Conservation (phyloP, 2,329 filamentous ascomycete species). For the Talaromyces verruculosus region DNA sequence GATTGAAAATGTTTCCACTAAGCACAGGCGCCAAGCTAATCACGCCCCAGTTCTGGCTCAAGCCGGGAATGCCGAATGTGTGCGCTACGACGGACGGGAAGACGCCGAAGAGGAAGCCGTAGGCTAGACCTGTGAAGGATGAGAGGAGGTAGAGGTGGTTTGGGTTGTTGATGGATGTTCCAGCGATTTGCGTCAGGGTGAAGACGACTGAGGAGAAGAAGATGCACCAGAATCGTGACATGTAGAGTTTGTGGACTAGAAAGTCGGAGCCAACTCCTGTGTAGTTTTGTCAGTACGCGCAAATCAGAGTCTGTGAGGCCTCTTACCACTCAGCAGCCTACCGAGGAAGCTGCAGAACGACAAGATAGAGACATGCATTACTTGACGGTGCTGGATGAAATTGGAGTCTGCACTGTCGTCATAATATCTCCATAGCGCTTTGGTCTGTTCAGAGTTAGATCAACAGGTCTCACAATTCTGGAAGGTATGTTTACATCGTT, state of each 20-base stretch:
- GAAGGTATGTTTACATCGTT: constrained; percentile 61
- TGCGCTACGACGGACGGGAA: constrained; percentile 88
- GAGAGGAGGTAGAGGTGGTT: constrained; percentile 76
- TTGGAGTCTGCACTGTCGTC: constrained; percentile 69
- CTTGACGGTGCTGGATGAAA: constrained; percentile 77
- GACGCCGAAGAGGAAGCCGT: constrained; percentile 91
- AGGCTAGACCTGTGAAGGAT: constrained; percentile 79
- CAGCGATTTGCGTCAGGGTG: constrained; percentile 73
- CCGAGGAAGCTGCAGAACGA: constrained; percentile 84
- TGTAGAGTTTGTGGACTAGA: constrained; percentile 75
- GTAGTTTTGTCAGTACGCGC: neutral
- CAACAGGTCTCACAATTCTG: neutral
- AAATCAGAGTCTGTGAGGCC: constrained; percentile 23
- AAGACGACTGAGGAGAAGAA: constrained; percentile 77
- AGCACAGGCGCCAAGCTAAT: constrained; percentile 89
- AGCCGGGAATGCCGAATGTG: constrained; percentile 82
- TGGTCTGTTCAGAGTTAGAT: constrained; percentile 45
- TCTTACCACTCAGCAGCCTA: constrained; percentile 70
- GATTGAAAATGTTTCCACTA: constrained; percentile 87
- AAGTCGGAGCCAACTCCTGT: constrained; percentile 85
- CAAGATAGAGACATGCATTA: constrained; percentile 92
- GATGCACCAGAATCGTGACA: constrained; percentile 88
- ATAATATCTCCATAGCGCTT: constrained; percentile 84
- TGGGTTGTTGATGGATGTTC: constrained; percentile 73
- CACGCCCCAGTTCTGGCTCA: constrained; percentile 94